Evolutionary conservation across 1,139 yeast species (phyloP), one percentile per base, ranked within the genome.

Genomic region (Pichia sp.): DNA sequence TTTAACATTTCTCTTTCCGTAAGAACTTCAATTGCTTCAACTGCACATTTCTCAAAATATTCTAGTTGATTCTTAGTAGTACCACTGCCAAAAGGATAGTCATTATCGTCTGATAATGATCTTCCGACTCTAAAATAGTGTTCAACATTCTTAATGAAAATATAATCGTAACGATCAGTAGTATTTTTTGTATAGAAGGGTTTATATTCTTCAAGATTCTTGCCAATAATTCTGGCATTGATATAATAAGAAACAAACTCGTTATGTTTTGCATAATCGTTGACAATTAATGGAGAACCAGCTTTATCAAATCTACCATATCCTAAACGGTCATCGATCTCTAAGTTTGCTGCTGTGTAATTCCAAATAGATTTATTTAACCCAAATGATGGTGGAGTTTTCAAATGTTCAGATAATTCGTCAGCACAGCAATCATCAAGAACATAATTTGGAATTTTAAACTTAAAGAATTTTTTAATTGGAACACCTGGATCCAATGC

Each of bases 311-410:
- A 63, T 16, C 53, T 43, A 3, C 73, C 74, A 52, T 69, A 70
- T 1, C 70, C 70, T 5, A 67, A 50, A 1, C 51, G 43, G 2
- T 54, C 31, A 14, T 50, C 47, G n/a, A 55, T 37, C 22, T 33
- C 27, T 8, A 57, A 43, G 1, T 33, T 9, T 6, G 23, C 19
- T 3, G 48, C 45, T 13, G 10, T 21, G 3, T 51, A 47, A 9
- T 36, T 33, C 10, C 43, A 47, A 20, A 42, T 15, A 65, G 57
- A 1, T 68, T 25, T 30, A 31, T 51, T 81, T 3, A 77, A 13
- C 13, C 88, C 88, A 56, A 77, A 63, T 19, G 83, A 70, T n/a
- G 88, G 87, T 1, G 88, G 87, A 6, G 81, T 68, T 16, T 38
- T 33, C 24, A 55, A 35, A 56, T 80, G 88, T 2, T 75, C 64